Base-by-base conservation (phyloP, 768 basidiomycete genomes). In the Phlegmacium glaucopus region DNA sequence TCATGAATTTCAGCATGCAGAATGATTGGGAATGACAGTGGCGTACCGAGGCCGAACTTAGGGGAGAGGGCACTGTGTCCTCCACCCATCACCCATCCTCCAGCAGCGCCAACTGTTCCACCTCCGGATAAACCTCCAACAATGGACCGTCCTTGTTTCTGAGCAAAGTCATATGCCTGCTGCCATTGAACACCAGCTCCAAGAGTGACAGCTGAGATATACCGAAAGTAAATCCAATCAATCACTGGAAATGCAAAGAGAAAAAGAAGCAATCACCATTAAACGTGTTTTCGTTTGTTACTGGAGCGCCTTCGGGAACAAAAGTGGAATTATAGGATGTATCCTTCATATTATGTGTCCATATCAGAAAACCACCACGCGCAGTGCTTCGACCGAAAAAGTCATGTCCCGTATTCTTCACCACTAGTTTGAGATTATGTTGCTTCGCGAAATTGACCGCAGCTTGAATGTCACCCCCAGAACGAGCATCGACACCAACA, bases 61-160 rank as follows among this genome's bases (percentile, higher is more conserved):
- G 74, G 64, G 6, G 70, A 58, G 8, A 75, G 45, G 4, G 59
- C 50, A 35, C 71, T 72, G 49, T 79, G 74, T 1, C 78, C 75
- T 4, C 74, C 75, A 9, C 78, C 79, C 16, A 66, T 55, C 4
- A 72, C 45, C 74, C 76, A 80, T n/a, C 77, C 78, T 27, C 74
- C 76, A 18, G 70, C 66, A 26, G 76, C 70, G 29, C 77, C 78
- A 5, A 79, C 64, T 4, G 74, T 67, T n/a, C 66, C 72, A 6
- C 65, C 62, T 0, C 26, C 16, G 8, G 67, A 68, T 5, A 64
- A 5, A n/a, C 73, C 79, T 2, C 79, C 79, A 9, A 78, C 68
- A 26, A 80, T 61, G 39, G 69, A 56, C 6, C 70, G 67, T 0
- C 61, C 64, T n/a, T 71, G 50, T 3, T 55, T 49, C 15, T 72